Evolutionary conservation across 305 asterid species (phyloP), one percentile per base, ranked within the genome.

Genomic region (Solanum hybrid): DNA sequence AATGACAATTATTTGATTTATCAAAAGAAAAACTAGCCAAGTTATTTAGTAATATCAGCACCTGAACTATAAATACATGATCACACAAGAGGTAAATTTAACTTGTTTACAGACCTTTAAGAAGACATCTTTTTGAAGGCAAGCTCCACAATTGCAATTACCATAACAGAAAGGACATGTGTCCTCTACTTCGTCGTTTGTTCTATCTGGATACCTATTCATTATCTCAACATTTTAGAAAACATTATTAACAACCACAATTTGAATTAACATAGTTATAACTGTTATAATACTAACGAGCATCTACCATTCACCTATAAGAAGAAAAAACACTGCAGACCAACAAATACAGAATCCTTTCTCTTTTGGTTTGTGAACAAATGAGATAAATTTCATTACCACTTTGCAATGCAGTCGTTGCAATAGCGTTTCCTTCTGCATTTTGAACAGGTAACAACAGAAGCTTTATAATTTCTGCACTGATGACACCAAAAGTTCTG

Each of bases 371-470:
- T 85, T 51, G 88, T 22, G 46, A 57, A 85, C 76, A 85, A 33
- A 57, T 14, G 33, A 57, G 31, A 57, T 22, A 22, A 85, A 46
- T 61, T 71, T 88, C 42, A 86, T 91, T 94, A 96, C 98, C 98
- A 96, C 90, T 95, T 95, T 22, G 90, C 90, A 90, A 96, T 93
- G 95, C 98, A 96, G 14, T 92, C 94, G 37, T 84, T 74, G 93
- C 98, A 96, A 93, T 95, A 96, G 86, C 94, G 94, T 87, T 94
- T 95, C 92, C 71, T 92, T 78, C 92, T 92, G 96, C 98, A 96
- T 76, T 92, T 94, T 78, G 94, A 93, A 93, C 98, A 96, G 89
- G 89, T 31, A 89, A 93, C 89, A 75, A 94, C 77, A 57, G 85
- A 92, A 84, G 22, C 89, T 91, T 91, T 93, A 89, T 89, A 64